Evolutionary conservation across 208 protist species (phyloP), one percentile per base, ranked within the genome.

Genomic region (Leishmania gerbilli): DNA sequence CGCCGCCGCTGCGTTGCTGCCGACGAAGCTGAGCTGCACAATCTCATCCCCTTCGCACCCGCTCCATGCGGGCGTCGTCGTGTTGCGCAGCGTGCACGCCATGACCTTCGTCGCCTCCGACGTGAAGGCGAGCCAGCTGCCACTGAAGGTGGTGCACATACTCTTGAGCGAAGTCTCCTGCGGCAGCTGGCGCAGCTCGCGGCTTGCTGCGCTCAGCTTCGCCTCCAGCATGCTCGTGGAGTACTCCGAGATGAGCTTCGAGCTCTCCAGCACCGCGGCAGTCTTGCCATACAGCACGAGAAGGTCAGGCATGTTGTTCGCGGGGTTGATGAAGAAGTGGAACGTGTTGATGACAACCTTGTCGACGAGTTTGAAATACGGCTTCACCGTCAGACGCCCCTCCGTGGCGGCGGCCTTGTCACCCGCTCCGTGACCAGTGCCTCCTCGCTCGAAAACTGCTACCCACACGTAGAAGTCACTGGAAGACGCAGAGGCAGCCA

Each of bases 61-160:
- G n/a, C 76, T 72, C 93, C 92, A 97, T 21, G 92, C 87, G 19
- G 95, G 95, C 17, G 95, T 96, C 45, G 81, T 90, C 55, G 88
- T 87, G 89, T 97, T 95, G 68, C 88, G 91, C 86, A 93, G 71
- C 53, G 95, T 97, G 84, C 95, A 96, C 31, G 91, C 95, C 55
- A 92, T 89, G 17, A 95, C 90, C 68, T 85, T 82, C 27, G 84
- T 93, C 37, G 88, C 79, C 53, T 91, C 90, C 72, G 87, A 87
- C n/a, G 90, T 95, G 82, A 97, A 97, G 86, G 95, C 92, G 82
- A 97, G 93, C 92, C 91, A 96, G 60, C 91, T 92, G 45, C 88
- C 87, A 24, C 79, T 92, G 76, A 89, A 90, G 45, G 91, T 90
- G 19, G 86, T 77, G 82, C 92, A 96, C 69, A 95, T 86, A 9